Conservation (phyloP, 208 protist genomes). For the Leishmania turanica region DNA sequence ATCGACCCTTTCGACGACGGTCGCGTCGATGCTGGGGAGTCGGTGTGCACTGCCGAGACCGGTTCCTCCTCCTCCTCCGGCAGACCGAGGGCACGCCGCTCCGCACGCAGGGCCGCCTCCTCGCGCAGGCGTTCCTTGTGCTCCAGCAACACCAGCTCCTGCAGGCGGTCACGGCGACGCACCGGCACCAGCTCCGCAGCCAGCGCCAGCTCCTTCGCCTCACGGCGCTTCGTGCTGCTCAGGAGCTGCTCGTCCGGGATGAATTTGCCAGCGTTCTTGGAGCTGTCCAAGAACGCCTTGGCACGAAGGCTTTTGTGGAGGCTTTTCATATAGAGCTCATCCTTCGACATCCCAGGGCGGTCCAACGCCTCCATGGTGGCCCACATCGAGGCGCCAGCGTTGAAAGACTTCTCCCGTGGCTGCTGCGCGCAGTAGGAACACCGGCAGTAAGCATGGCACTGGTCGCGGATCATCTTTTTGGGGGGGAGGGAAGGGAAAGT, state of each 20-base stretch:
- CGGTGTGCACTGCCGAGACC: conserved; percentile 10
- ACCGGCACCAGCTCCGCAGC: conserved; percentile 68
- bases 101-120: conserved; percentile 56
- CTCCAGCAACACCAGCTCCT: conserved; percentile 88
- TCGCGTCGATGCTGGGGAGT: conserved; percentile 28
- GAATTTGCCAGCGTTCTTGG: conserved; percentile 72
- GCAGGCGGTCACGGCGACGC: conserved; percentile 85
- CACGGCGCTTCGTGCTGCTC: conserved; percentile 69
- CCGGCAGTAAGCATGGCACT: conserved; percentile 82
- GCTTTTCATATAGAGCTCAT: conserved; percentile 76
- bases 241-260: conserved; percentile 83
- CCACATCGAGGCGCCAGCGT: conserved; percentile 28
- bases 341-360: conserved; percentile 51
- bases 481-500: background rate
- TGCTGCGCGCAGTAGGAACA: conserved; percentile 73
- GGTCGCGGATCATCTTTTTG: conserved; percentile 69
- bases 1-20: conserved; percentile 23
- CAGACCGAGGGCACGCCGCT: conserved; percentile 59
- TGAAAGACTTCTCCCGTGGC: conserved; percentile 27
- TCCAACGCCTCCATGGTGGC: conserved; percentile 42
- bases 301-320: conserved; percentile 58
- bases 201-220: conserved; percentile 62
- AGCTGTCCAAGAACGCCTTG: conserved; percentile 62
- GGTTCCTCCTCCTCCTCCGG: conserved; percentile 33
- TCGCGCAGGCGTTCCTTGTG: conserved; percentile 70